Percentiles rank a stretch among this genome's conserved stretches.
These are phyloP conservation scores for Dimocarpus longan DNA, from an alignment of 345 rosid genomes.

Conservation along the genomic window DNA sequence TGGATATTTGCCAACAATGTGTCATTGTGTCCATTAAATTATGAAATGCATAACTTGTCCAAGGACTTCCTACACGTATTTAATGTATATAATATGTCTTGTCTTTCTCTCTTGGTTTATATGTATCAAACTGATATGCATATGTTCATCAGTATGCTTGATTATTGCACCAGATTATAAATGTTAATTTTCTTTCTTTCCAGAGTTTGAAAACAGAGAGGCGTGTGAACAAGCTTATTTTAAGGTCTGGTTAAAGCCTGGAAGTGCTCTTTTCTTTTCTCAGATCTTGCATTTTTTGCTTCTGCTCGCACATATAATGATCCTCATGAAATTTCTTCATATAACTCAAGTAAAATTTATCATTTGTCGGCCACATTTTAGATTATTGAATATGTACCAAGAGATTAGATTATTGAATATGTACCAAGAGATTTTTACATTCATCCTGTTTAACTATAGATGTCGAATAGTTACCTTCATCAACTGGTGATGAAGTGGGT, in stretches of 20 bases:
- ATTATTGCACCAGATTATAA: background rate
- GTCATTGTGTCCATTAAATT: background rate
- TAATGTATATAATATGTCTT: background rate
- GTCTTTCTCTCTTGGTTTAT: background rate
- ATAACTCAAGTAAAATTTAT: background rate
- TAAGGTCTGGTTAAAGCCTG: constrained; percentile 53
- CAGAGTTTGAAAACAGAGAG: constrained; percentile 80
- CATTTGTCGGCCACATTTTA: background rate
- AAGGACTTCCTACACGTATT: background rate
- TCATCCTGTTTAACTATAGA: background rate
- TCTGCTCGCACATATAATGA: background rate
- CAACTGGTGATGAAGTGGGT: background rate
- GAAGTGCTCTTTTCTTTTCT: background rate
- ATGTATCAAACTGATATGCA: constrained; percentile 3
- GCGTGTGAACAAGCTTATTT: constrained; percentile 87
- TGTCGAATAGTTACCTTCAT: background rate
- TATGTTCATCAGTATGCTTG: background rate
- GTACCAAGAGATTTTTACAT: background rate
- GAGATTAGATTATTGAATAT: no score
- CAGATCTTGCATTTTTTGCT: background rate
- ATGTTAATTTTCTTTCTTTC: constrained; percentile 12
- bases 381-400: no score
- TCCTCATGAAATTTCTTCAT: background rate
- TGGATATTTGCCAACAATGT: background rate
- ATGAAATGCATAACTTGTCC: background rate